Percentiles rank a stretch among this genome's conserved stretches.
phyloP scores from a whole-genome alignment of 805 yeast species.

The Ogataea salicorniae region DNA sequence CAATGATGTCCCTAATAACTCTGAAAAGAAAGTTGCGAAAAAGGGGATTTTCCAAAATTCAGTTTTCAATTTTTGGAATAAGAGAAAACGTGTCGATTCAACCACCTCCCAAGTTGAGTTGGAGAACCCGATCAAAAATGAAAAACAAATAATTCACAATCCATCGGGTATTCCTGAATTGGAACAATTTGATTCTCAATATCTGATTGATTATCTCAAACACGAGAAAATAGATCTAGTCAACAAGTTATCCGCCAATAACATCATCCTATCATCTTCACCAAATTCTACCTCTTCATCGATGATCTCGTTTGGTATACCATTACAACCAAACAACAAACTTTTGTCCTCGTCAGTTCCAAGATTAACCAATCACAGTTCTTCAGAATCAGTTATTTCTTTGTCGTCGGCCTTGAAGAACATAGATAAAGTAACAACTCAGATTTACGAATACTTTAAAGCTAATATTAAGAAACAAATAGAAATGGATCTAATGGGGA shows the following conservation, averaged over 20 bases:
- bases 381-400: not conserved
- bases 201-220: conserved; percentile 5
- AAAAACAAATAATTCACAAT: not conserved
- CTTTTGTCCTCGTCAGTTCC: not conserved
- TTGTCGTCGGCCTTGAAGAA: conserved; percentile 1
- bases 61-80: conserved; percentile 12
- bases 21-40: not conserved
- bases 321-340: no score
- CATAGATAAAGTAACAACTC: conserved; percentile 5
- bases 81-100: conserved; percentile 1
- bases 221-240: conserved; percentile 13
- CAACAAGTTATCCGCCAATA: conserved; percentile 6
- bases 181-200: conserved; percentile 4
- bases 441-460: conserved; percentile 7
- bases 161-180: not conserved
- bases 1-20: not conserved
- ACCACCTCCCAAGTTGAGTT: not conserved
- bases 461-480: conserved; percentile 6
- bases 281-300: conserved; percentile 7
- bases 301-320: not conserved
- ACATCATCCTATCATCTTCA: conserved; percentile 4
- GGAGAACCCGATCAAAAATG: not conserved
- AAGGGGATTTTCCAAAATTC: conserved; percentile 2
- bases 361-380: not conserved
- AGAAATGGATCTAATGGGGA: conserved; percentile 8